Base-by-base conservation (phyloP, 176 grass and related monocot genomes). In the Rhynchospora pubera region DNA sequence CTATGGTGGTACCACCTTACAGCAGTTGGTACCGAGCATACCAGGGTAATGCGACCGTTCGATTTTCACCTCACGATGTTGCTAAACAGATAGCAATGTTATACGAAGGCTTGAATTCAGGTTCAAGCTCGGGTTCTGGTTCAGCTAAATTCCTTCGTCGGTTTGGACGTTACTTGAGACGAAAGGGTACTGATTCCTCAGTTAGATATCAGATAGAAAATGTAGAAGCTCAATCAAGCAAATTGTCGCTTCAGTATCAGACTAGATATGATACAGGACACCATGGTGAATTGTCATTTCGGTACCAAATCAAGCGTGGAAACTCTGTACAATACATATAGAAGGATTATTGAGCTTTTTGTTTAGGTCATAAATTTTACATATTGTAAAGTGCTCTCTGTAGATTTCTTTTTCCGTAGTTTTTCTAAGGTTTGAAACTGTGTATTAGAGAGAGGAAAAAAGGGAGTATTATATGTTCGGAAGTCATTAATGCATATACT, bases 1-100 rank as follows among this genome's bases (percentile, higher is more conserved):
- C 57, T 0, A 87, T 87, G 24, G 79, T 93, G 6, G 64, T 97
- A 46, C 90, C 87, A 0, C 81, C 84, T 45, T 97, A 93, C 85
- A 47, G 79, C 57, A 39, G 79, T 10, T 93, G 91, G 87, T 93
- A 97, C 77, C 39, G 62, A 6, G 68, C 80, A 23, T 65, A 83
- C 82, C 77, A 66, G 1, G 84, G 45, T 5, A 48, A 52, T 7
- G 55, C 55, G 22, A 50, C 44, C 50, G 51, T 87, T 12, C 53
- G 62, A 12, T 69, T 86, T 16, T 81, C 85, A 60, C 88, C 79
- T 44, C 83, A 84, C 45, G 88, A 92, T 59, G 63, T 87, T 55
- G 22, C 2, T 4, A 56, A 76, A 11, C 23, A 4, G 13, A 23
- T 76, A 18, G 15, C 30, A 9, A 23, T 5, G 5, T 53, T 56